phyloP scores from a whole-genome alignment of 2,329 filamentous ascomycete species.

The Botrytis cinerea region DNA sequence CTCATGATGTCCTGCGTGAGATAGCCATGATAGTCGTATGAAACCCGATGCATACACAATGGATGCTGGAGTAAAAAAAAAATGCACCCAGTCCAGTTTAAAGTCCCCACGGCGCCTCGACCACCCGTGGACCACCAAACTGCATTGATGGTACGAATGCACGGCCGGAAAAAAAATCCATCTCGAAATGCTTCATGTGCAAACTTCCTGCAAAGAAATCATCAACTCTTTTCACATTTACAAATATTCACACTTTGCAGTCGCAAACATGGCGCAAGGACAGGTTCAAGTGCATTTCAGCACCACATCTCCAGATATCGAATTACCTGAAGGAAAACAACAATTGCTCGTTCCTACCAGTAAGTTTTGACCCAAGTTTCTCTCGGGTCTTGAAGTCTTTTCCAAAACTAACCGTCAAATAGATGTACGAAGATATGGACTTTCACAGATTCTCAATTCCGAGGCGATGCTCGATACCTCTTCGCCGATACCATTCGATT shows the following conservation, averaged over 20 bases:
- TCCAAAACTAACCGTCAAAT: not conserved
- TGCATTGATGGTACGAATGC: slow-evolving; percentile 17
- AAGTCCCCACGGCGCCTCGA: not conserved
- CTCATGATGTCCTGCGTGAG: not conserved
- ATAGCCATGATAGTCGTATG: not conserved
- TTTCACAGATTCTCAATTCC: slow-evolving; percentile 71
- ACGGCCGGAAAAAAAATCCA: slow-evolving; percentile 25
- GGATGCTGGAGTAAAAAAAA: not conserved
- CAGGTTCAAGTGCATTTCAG: slow-evolving; percentile 70
- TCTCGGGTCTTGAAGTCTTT: not conserved
- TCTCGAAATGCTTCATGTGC: slow-evolving; percentile 16
- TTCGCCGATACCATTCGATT: slow-evolving; percentile 80
- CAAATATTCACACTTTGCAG: not conserved
- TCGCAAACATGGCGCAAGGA: slow-evolving; percentile 34
- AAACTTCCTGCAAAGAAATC: slow-evolving; percentile 1
- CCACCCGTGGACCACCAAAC: not conserved
- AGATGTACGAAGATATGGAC: slow-evolving; percentile 70
- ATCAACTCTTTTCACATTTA: not conserved
- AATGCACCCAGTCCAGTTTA: not conserved
- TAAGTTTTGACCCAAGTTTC: slow-evolving; percentile 38
- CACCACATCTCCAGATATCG: slow-evolving; percentile 61
- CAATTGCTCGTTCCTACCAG: slow-evolving; percentile 64
- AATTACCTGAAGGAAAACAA: slow-evolving; percentile 62
- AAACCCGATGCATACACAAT: not conserved
- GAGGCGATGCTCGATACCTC: slow-evolving; percentile 68